Percentiles rank a stretch among this genome's conserved stretches.
These are phyloP conservation scores for Cryphonectria carpinicola DNA, from an alignment of 2,329 filamentous ascomycete genomes.

Conservation along the genomic window DNA sequence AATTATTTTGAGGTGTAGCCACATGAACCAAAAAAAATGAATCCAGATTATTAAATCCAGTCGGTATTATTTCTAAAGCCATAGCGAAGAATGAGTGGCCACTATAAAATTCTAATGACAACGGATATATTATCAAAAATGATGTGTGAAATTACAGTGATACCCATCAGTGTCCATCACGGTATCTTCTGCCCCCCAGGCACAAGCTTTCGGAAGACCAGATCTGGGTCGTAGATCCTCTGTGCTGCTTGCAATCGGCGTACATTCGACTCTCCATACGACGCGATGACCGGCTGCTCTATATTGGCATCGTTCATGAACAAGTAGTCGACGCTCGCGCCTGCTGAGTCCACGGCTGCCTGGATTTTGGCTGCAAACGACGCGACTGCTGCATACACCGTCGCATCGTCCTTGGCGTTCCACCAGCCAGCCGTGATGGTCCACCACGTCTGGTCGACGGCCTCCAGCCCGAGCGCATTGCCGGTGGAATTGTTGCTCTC, in stretches of 20 bases:
- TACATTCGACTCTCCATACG: conserved; percentile 33
- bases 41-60: neutral
- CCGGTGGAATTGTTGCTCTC: conserved; percentile 31
- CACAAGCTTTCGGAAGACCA: neutral
- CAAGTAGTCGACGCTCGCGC: conserved; percentile 33
- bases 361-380: conserved; percentile 31
- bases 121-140: neutral
- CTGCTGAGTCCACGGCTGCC: conserved; percentile 28
- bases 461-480: conserved; percentile 38
- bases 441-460: conserved; percentile 37
- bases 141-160: neutral
- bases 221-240: neutral
- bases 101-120: neutral
- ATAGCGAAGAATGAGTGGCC: neutral
- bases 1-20: neutral
- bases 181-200: neutral
- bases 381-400: conserved; percentile 30
- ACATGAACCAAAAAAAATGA: neutral
- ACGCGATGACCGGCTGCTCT: conserved; percentile 33
- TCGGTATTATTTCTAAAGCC: neutral
- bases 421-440: conserved; percentile 36
- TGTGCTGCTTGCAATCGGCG: neutral
- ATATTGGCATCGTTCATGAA: conserved; percentile 36
- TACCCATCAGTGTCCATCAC: neutral
- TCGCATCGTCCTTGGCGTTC: conserved; percentile 32